These are phyloP conservation scores for Xylaria sp. DNA, from an alignment of 2,329 filamentous ascomycete species.

Conservation along the genomic window DNA sequence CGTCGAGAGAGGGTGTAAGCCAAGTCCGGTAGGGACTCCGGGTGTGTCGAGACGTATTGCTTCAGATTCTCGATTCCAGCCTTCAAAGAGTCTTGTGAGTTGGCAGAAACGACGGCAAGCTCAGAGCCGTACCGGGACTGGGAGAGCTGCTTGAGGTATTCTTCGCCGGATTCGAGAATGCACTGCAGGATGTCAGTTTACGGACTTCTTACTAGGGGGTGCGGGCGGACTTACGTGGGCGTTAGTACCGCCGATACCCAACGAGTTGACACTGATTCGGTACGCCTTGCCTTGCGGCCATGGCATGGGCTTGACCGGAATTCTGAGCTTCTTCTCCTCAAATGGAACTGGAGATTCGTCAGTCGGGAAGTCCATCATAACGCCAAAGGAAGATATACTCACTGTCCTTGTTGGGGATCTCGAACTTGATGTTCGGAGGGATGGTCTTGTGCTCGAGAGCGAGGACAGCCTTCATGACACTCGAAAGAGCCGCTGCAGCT, in stretches of 20 bases:
- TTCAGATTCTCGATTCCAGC: conserved; percentile 9
- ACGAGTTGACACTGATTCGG: conserved; percentile 32
- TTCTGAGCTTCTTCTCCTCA: conserved; percentile 25
- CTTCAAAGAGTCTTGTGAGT: no score
- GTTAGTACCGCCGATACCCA: conserved; percentile 36
- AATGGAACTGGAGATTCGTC: conserved; percentile 24
- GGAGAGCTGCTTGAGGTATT: no score
- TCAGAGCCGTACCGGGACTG: no score
- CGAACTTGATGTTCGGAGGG: conserved; percentile 37
- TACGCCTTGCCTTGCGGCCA: conserved; percentile 30
- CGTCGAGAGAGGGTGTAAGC: conserved; percentile 19
- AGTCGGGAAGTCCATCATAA: background rate
- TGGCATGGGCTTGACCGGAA: conserved; percentile 29
- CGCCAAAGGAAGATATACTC: background rate
- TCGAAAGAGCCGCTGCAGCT: conserved; percentile 38
- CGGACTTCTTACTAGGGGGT: no score
- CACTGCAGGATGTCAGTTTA: no score
- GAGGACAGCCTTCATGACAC: conserved; percentile 40
- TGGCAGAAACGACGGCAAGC: no score
- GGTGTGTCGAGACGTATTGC: conserved; percentile 7
- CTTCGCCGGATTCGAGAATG: no score
- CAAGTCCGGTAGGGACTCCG: conserved; percentile 11
- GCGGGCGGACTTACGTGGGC: conserved; percentile 25
- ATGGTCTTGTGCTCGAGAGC: conserved; percentile 37
- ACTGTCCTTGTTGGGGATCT: conserved; percentile 29